Evolutionary conservation across 768 basidiomycete species (phyloP).

Genomic region (Cubamyces sp.): DNA sequence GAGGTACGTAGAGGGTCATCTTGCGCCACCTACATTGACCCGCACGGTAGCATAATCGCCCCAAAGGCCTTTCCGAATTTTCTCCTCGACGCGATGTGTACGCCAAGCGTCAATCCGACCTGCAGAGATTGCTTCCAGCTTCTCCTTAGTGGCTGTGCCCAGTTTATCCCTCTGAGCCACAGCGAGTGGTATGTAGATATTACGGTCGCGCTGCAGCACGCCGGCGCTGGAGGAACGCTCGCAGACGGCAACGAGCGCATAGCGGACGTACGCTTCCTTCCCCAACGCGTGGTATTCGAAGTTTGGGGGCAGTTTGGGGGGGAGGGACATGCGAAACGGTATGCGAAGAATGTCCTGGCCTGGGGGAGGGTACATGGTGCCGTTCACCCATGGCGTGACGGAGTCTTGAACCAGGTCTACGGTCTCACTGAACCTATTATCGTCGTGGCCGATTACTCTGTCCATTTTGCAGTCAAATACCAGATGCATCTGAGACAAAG

Average conservation of each 20-base stretch:
- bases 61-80: conserved; percentile 15
- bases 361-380: conserved; percentile 12
- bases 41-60: conserved; percentile 12
- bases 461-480: no score
- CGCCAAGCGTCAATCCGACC: conserved; percentile 1
- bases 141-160: not conserved
- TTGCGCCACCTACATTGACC: conserved; percentile 10
- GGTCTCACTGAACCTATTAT: not conserved
- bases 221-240: conserved; percentile 11
- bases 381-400: conserved; percentile 9
- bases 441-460: conserved; percentile 4
- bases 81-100: not conserved
- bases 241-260: conserved; percentile 22
- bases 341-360: conserved; percentile 16
- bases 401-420: conserved; percentile 6
- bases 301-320: conserved; percentile 13
- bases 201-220: conserved; percentile 1
- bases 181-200: conserved; percentile 10
- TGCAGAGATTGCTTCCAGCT: not conserved
- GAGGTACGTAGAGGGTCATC: not conserved
- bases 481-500: not conserved
- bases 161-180: conserved; percentile 10
- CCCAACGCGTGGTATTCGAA: conserved; percentile 1
- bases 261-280: conserved; percentile 2
- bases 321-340: conserved; percentile 22